Base-by-base conservation (phyloP, 352 stramenopile genomes). In the Phytophthora ramorum region DNA sequence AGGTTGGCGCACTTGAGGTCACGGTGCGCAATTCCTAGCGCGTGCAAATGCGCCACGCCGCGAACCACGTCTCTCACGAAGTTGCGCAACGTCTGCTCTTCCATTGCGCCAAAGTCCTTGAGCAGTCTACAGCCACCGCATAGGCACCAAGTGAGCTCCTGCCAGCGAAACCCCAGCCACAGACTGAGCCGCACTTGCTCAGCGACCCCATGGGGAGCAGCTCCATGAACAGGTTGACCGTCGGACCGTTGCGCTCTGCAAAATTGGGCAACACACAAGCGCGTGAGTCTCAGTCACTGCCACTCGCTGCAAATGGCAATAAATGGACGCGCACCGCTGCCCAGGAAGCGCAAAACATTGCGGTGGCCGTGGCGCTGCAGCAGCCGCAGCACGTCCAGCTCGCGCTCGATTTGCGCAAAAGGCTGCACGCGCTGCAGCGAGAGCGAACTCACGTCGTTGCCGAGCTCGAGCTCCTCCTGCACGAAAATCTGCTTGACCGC, bases 1-100 rank as follows among this genome's bases (percentile, higher is more conserved):
- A 97, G 54, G 58, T 96, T 97, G 32, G 85, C 89, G 52, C 83
- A 95, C 66, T 97, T 97, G 52, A 97, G 79, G 62, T 97, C 90
- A 40, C 91, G 83, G 47, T 97, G 91, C 3, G 88, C 85, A 48
- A 97, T 80, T 24, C 77, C 75, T 22, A 81, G 68, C 7, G 51
- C 61, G 59, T 97, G 91, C 40, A 97, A 71, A 59, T 96, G 94
- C 4, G 51, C 61, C 34, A 97, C 68, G 7, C 87, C 89, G 1
- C 51, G 50, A 13, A 91, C 69, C 38, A 97, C 63, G 35, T 95
- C 78, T 2, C 63, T 72, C 0, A 77, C 70, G 54, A 94, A 96
- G 17, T 55, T 46, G 17, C 78, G 61, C 17, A 93, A 75, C 32
- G 90, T 78, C 3, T 67, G 45, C 44, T 97, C 89, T 0, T 83